Evolutionary conservation across 352 stramenopile species (phyloP), one percentile per base, ranked within the genome.

Genomic region (Phytophthora fragariaefolia): DNA sequence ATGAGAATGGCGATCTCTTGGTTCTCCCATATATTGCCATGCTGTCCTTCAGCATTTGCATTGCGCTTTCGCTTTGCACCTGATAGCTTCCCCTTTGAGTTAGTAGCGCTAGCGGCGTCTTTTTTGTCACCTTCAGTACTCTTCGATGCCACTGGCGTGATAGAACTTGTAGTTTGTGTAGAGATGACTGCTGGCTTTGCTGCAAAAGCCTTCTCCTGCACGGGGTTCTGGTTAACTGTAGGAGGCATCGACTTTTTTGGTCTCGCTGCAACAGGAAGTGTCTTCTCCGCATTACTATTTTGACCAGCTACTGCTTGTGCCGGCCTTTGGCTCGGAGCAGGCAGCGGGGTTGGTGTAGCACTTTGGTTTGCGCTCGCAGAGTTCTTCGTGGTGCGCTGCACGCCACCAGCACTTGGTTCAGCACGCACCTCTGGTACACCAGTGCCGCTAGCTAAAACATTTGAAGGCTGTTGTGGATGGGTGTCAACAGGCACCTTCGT

Each of bases 21-120:
- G 22, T 74, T 75, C n/a, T 64, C 69, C 74, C 74, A 81, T 8
- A 73, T 55, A 6, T 71, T 45, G 13, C 59, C 68, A 48, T 66
- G 74, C 1, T 63, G 54, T 15, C 63, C 72, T 9, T 76, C 72
- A 22, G 52, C 2, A 18, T 61, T 48, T 32, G 66, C 20, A 56
- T 69, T 76, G 18, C 38, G 72, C 51, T 79, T 72, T 22, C 47
- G 66, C 30, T 70, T 71, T 13, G 20, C 49, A 38, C 23, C 43
- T 57, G 28, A 48, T 20, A 26, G 56, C 1, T 36, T 8, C 7
- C 42, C 43, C n/a, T 42, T 63, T 45, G 23, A 7, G 3, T 47
- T 47, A 6, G 1, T 47, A 34, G 6, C 18, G 34, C 18, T 26
- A 12, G 17, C 1, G 13, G 38, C 18, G 24, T n/a, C 42, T 46